phyloP scores from a whole-genome alignment of 441 rosid species.

The Brassica hybrid region DNA sequence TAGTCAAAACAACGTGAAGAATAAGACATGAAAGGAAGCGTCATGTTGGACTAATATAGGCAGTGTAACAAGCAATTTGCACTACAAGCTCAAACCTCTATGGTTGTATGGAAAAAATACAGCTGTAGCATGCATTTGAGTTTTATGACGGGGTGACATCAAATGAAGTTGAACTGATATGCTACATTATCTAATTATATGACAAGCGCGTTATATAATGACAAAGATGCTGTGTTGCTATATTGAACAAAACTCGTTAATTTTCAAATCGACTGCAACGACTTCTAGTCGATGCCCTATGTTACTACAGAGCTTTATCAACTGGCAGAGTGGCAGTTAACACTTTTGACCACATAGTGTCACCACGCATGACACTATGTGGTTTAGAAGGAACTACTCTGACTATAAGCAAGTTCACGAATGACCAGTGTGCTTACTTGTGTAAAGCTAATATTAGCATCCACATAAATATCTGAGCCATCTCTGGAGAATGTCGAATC shows the following conservation, averaged over 20 bases:
- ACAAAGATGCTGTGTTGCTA: constrained; percentile 2
- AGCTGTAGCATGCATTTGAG: constrained; percentile 20
- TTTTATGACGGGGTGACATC: constrained; percentile 15
- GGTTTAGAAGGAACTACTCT: constrained; percentile 11
- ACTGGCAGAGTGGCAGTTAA: constrained; percentile 15
- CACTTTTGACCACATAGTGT: constrained; percentile 20
- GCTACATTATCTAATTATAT: constrained; percentile 23
- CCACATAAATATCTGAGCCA: constrained; percentile 88
- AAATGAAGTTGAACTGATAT: constrained; percentile 7
- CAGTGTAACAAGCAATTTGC: constrained; percentile 19
- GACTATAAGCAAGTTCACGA: constrained; percentile 21
- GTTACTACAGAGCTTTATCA: constrained; percentile 25
- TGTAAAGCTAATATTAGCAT: constrained; percentile 83
- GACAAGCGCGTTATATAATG: constrained; percentile 1
- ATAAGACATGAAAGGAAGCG: constrained; percentile 21
- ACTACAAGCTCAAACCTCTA: constrained; percentile 4
- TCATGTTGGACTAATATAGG: background rate
- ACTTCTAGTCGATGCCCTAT: constrained; percentile 19
- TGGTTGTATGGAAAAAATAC: background rate
- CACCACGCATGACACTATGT: constrained; percentile 10
- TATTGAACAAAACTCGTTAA: constrained; percentile 3
- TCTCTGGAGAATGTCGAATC: constrained; percentile 83
- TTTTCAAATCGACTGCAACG: constrained; percentile 24
- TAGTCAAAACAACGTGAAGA: constrained; percentile 17
- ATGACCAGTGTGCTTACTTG: constrained; percentile 61